Evolutionary conservation across 352 stramenopile species (phyloP).

Genomic region (Globisporangium canariense): DNA sequence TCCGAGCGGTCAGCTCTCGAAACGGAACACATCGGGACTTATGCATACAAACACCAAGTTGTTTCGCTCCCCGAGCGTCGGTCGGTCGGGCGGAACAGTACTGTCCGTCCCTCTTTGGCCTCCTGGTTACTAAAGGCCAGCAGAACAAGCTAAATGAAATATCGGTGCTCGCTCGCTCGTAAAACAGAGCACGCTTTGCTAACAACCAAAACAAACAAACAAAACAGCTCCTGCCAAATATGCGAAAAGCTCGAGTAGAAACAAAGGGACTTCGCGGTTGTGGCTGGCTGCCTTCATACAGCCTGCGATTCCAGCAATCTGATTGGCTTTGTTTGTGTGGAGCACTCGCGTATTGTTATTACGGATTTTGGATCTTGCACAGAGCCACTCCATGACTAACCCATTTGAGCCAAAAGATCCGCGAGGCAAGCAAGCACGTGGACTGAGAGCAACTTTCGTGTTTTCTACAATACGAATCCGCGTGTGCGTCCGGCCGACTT

Average conservation of each 20-base stretch:
- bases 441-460: neutral
- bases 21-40: neutral
- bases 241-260: too few species aligned
- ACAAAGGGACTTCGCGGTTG: too few species aligned
- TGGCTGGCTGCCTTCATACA: too few species aligned
- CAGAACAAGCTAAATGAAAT: neutral
- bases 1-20: neutral
- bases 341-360: too few species aligned
- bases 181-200: neutral
- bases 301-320: neutral
- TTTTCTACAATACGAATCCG: too few species aligned
- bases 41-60: neutral
- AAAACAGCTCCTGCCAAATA: neutral
- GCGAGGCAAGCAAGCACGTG: neutral
- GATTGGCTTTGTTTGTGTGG: too few species aligned
- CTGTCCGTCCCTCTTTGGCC: neutral
- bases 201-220: too few species aligned
- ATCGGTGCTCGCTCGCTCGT: neutral
- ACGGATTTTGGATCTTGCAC: too few species aligned
- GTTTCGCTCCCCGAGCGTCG: neutral
- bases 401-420: too few species aligned
- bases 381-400: too few species aligned
- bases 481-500: too few species aligned
- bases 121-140: neutral
- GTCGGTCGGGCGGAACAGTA: slow-evolving; percentile 8